Percentiles rank a stretch among this genome's conserved stretches.
phyloP scores from a whole-genome alignment of 2,329 filamentous ascomycete genomes.

The Ceratocystis papillata region DNA sequence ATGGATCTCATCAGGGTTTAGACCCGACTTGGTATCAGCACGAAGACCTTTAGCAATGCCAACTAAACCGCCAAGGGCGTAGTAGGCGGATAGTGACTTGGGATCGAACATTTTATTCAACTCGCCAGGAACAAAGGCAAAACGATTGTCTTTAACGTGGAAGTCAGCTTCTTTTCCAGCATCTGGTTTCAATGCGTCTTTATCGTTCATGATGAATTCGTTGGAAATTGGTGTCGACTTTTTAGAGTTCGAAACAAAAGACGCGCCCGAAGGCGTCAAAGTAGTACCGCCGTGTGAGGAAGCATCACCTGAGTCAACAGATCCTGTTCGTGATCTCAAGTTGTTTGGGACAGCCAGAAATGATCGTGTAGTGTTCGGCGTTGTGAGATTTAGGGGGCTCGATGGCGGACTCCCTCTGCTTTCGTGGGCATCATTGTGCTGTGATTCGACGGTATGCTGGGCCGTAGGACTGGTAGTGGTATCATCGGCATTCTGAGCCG shows the following conservation, averaged over 20 bases:
- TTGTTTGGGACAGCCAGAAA: constrained; percentile 58
- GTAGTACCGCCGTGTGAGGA: constrained; percentile 54
- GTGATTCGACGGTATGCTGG: constrained; percentile 42
- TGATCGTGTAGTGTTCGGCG: constrained; percentile 35
- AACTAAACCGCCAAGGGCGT: constrained; percentile 62
- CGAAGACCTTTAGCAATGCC: constrained; percentile 72
- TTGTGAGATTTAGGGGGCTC: constrained; percentile 63
- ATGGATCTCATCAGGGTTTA: constrained; percentile 63
- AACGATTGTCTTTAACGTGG: constrained; percentile 64
- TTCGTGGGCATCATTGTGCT: background rate
- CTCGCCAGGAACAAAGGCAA: constrained; percentile 74
- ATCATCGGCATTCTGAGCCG: constrained; percentile 35
- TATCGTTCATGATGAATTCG: constrained; percentile 50
- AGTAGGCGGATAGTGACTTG: constrained; percentile 74
- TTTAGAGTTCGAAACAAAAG: constrained; percentile 36
- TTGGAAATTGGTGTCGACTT: constrained; percentile 38
- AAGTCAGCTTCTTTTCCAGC: constrained; percentile 68
- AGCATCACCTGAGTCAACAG: constrained; percentile 56
- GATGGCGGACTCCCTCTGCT: constrained; percentile 54
- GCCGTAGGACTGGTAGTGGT: constrained; percentile 35
- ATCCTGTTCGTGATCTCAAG: constrained; percentile 53
- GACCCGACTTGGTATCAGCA: constrained; percentile 58
- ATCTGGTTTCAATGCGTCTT: constrained; percentile 63
- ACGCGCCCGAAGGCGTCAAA: constrained; percentile 39
- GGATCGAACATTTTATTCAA: constrained; percentile 82